Evolutionary conservation across 2,329 filamentous ascomycete species (phyloP), one percentile per base, ranked within the genome.

Genomic region (Trichoderma polysporum): DNA sequence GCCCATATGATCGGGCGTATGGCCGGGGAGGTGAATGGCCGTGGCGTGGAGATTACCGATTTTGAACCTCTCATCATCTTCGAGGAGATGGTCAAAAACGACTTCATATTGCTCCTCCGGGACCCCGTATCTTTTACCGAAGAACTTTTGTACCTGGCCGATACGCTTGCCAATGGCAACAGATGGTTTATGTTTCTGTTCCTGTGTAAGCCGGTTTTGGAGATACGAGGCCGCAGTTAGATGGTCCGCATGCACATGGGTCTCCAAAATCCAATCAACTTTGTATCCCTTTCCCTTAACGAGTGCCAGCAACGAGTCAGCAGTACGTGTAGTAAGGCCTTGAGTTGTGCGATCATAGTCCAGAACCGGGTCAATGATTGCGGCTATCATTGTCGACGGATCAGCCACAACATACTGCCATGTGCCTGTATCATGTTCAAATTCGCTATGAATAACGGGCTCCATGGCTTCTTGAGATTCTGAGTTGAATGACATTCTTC

Each of bases 371-470:
- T 90, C 88, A 70, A 90, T 88, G 60, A 90, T 85, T 66, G 81
- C 83, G 1, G 86, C 84, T 0, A 71, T 72, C 1, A 71, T 73
- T 0, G 84, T 86, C 0, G 72, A 66, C 0, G 85, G 81, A 68
- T 89, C 86, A 0, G 81, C 84, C 1, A 90, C 82, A 0, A 90
- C 70, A 68, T 88, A 88, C 72, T 89, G 87, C 83, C 84, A 89
- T 12, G 86, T 87, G 10, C 79, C 79, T 0, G 87, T 82, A 7
- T 70, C 62, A 1, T 73, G 68, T 58, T 82, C 80, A 53, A 81
- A 83, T 2, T 81, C 50, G 6, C 74, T 56, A 66, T 82, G 79
- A 12, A 82, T 71, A 3, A 68, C 73, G 8, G 81, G 79, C 58
- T 82, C 68, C 19, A 31, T 39, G 13, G 33, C 15, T 9, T n/a